A percentile compares a stretch with the other conserved stretches of the same genome.
Evolutionary conservation across 2,329 filamentous ascomycete genomes (phyloP).

Genomic region (Aspergillus luchuensis): DNA sequence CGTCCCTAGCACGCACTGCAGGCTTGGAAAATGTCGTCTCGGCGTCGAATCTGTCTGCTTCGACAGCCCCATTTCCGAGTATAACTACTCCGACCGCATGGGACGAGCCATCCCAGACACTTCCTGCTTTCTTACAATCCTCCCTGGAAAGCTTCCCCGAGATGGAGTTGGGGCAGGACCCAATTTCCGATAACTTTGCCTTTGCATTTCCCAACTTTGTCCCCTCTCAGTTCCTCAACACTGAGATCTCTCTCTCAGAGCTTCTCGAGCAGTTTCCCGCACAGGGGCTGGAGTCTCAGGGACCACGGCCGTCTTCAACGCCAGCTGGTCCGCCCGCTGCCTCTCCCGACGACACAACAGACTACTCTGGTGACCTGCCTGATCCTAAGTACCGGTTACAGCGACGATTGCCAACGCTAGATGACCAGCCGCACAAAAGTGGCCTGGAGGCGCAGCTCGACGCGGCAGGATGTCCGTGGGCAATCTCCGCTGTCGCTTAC

Average conservation of each 20-base stretch:
- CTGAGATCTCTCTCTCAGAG: not conserved
- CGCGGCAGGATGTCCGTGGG: not conserved
- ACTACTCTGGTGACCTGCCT: not conserved
- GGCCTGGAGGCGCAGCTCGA: not conserved
- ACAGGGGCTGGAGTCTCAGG: not conserved
- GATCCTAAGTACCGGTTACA: not conserved
- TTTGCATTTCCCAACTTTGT: slow-evolving; percentile 1
- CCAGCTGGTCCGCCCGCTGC: not conserved
- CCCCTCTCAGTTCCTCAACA: not conserved
- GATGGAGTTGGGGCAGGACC: not conserved
- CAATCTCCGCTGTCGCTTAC: not conserved
- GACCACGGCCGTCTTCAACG: not conserved
- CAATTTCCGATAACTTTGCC: not conserved
- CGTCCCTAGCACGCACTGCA: not conserved
- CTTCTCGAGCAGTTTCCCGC: not conserved
- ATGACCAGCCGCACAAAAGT: not conserved
- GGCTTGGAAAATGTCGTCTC: not conserved
- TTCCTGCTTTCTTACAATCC: not conserved
- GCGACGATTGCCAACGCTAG: not conserved
- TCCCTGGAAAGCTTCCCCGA: not conserved
- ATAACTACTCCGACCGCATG: not conserved
- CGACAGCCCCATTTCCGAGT: not conserved
- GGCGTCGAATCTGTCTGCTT: not conserved
- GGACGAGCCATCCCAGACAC: not conserved
- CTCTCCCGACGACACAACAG: not conserved